Conservation (phyloP, 148 eudicot species). For the Rhododendron vialii region DNA sequence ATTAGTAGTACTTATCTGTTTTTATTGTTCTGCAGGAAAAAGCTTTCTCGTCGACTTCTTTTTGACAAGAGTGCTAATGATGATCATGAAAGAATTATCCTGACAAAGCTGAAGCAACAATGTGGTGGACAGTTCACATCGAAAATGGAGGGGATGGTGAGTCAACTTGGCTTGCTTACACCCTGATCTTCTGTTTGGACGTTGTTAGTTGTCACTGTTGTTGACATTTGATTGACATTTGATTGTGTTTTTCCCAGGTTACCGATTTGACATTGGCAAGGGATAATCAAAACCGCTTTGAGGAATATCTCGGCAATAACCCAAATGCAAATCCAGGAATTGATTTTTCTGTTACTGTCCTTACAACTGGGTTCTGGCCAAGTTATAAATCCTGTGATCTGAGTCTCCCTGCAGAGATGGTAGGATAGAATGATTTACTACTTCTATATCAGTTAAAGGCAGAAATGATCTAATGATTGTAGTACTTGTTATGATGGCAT, state of each 20-base stretch:
- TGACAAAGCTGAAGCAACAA: constrained; percentile 44
- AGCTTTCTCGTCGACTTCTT: constrained; percentile 37
- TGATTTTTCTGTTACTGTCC: constrained; percentile 30
- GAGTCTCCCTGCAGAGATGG: constrained; percentile 32
- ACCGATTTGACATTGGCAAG: constrained; percentile 40
- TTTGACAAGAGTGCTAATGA: constrained; percentile 45
- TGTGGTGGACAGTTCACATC: constrained; percentile 47
- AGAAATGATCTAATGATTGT: background rate
- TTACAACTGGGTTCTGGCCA: constrained; percentile 39
- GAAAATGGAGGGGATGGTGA: constrained; percentile 51
- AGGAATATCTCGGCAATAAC: constrained; percentile 25
- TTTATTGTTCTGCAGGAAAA: constrained; percentile 23
- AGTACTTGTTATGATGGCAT: background rate
- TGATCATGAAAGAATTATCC: constrained; percentile 38
- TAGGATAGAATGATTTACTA: background rate
- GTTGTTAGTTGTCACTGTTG: background rate
- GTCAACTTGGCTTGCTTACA: background rate
- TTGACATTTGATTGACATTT: background rate
- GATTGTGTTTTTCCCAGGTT: constrained; percentile 19
- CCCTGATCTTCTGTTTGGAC: background rate
- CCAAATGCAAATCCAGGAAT: constrained; percentile 24
- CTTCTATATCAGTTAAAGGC: background rate
- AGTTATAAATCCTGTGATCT: constrained; percentile 35
- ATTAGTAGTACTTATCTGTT: background rate
- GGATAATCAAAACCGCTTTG: constrained; percentile 30